phyloP scores from a whole-genome alignment of 2,329 filamentous ascomycete species.

The Aspergillus eucalypticola region DNA sequence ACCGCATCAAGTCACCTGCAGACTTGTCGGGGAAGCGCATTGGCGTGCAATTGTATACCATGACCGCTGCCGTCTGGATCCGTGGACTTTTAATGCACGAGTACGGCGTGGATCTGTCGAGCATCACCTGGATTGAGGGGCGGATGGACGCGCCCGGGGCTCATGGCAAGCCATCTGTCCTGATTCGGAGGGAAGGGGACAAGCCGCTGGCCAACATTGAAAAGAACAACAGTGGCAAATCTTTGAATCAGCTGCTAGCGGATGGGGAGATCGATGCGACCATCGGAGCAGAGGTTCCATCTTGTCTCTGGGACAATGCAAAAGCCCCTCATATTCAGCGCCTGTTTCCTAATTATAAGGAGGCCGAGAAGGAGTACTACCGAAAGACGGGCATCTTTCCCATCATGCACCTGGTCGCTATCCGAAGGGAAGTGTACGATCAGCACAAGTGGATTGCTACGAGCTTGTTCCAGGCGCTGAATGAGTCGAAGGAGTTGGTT shows the following conservation, averaged over 20 bases:
- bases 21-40: not conserved
- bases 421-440: not conserved
- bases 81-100: not conserved
- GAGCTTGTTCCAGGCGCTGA: not conserved
- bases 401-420: not conserved
- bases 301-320: not conserved
- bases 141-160: not conserved
- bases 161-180: not conserved
- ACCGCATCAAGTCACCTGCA: not conserved
- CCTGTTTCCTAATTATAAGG: not conserved
- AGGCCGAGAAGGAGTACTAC: not conserved
- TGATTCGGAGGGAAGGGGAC: not conserved
- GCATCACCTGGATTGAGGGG: conserved; percentile 1
- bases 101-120: not conserved
- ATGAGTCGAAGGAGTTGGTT: not conserved
- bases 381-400: not conserved
- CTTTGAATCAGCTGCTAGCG: not conserved
- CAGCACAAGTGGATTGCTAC: not conserved
- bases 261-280: not conserved
- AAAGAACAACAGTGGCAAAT: not conserved
- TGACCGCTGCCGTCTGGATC: not conserved
- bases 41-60: not conserved
- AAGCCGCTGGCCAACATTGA: not conserved
- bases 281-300: not conserved
- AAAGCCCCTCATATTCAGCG: not conserved